phyloP scores from a whole-genome alignment of 441 rosid species.

The Arabidopsis lyrata region DNA sequence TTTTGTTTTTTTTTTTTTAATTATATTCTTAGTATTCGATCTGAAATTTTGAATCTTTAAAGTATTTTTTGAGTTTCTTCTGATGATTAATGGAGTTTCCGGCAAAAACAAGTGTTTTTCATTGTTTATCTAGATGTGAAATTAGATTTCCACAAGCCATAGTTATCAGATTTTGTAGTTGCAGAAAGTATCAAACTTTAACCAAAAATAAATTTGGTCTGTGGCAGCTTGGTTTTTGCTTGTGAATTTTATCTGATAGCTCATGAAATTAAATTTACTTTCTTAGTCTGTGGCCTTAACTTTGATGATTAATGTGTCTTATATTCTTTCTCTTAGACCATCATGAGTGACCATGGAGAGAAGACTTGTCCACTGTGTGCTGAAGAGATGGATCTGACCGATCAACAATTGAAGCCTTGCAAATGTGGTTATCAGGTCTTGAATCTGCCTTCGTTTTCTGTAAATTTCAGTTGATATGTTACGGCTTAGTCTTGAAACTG shows the following conservation, averaged over 20 bases:
- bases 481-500: not conserved
- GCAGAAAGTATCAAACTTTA: not conserved
- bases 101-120: not conserved
- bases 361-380: conserved; percentile 92
- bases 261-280: not conserved
- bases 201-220: conserved; percentile 3
- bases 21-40: conserved; percentile 2
- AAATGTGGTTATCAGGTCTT: conserved; percentile 90
- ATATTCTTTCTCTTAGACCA: conserved; percentile 45
- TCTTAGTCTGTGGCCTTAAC: conserved; percentile 4
- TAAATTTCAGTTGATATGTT: not conserved
- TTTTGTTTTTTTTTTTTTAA: not conserved
- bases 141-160: not conserved
- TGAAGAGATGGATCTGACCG: conserved; percentile 95
- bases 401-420: conserved; percentile 96
- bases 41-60: not conserved
- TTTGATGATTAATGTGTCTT: conserved; percentile 2
- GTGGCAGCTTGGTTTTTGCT: conserved; percentile 2
- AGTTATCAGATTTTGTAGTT: conserved; percentile 12
- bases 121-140: not conserved
- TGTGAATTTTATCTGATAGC: conserved; percentile 14
- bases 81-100: not conserved
- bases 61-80: conserved; percentile 11
- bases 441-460: conserved; percentile 14
- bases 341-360: conserved; percentile 86